Evolutionary conservation across 2,329 filamentous ascomycete species (phyloP).

Genomic region (Orbilia brochopaga): DNA sequence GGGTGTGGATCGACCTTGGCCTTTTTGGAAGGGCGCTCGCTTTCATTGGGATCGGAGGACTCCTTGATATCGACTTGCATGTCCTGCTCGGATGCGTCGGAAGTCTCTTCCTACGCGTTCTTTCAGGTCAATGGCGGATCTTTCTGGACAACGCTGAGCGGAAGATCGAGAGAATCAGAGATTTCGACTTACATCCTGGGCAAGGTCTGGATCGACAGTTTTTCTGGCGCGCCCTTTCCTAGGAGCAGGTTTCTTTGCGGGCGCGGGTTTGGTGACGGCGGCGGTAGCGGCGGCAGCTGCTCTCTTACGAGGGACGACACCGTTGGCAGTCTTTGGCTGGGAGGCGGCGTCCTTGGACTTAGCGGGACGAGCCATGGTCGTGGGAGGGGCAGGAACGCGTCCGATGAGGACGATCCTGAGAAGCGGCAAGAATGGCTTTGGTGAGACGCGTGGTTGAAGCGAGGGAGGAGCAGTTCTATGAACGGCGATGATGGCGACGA

Average conservation of each 20-base stretch:
- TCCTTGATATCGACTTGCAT: constrained; percentile 6
- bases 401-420: background rate
- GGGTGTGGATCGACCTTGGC: constrained; percentile 49
- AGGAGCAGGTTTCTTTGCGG: constrained; percentile 53
- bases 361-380: constrained; percentile 19
- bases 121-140: constrained; percentile 7
- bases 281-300: constrained; percentile 46
- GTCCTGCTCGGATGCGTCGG: constrained; percentile 1
- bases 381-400: background rate
- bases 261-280: constrained; percentile 53
- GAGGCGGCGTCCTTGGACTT: constrained; percentile 49
- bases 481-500: constrained; percentile 13
- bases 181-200: constrained; percentile 21
- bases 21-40: constrained; percentile 56
- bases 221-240: constrained; percentile 50
- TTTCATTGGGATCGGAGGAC: constrained; percentile 46
- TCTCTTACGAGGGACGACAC: constrained; percentile 44
- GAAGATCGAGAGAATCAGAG: constrained; percentile 9
- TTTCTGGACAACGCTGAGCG: too few relatives aligned
- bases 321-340: constrained; percentile 52
- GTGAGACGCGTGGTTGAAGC: too few relatives aligned
- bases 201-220: constrained; percentile 31
- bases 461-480: constrained; percentile 9
- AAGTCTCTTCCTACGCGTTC: background rate
- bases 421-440: too few relatives aligned